Evolutionary conservation across 345 rosid species (phyloP), one percentile per base, ranked within the genome.

Genomic region (Hibiscus tridactylites): DNA sequence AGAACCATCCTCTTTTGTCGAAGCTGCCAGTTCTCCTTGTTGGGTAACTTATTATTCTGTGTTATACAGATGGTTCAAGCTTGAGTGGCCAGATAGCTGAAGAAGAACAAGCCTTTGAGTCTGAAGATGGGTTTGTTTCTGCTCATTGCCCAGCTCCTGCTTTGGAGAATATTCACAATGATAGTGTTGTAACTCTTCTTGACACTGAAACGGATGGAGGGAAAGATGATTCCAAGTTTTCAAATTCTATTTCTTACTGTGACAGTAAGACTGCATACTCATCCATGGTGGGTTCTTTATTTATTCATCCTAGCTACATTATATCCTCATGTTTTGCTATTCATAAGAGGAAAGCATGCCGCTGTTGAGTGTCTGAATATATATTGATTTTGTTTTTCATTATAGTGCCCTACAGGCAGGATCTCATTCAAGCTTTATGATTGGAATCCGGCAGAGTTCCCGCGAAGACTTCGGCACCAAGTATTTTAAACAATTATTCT

Each of bases 391-490:
- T 61, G 19, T 73, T 10, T 78, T 76, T 78, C 70, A 17, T 54
- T 89, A 65, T 68, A 95, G 99, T 92, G 97, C 67, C 97, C 99
- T 64, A 89, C 99, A 65, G 99, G 97, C 69, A 88, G 97, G 75
- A 90, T 95, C 79, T 92, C 97, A n/a, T 92, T 90, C 82, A 92
- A 90, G 88, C 97, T 94, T 71, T 92, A 92, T 81, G 99, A 95
- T 71, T 95, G 99, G 99, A 95, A 95, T 83, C 99, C 97, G 1
- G 97, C 97, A 3, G 99, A 95, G 79, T 95, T 95, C 77, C 99
- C 99, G 1, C 85, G 99, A 86, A 90, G 97, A 85, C 97, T 95
- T 58, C 97, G 97, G 74, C 99, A 85, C 78, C 99, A 95, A 90
- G 99, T 95, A 95, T 79, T 78, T 83, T 83, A 83, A 85, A 79